Percentiles rank a stretch among this genome's conserved stretches.
phyloP scores from a whole-genome alignment of 225 moss, liverwort and hornwort species.

The Bryum argenteum region DNA sequence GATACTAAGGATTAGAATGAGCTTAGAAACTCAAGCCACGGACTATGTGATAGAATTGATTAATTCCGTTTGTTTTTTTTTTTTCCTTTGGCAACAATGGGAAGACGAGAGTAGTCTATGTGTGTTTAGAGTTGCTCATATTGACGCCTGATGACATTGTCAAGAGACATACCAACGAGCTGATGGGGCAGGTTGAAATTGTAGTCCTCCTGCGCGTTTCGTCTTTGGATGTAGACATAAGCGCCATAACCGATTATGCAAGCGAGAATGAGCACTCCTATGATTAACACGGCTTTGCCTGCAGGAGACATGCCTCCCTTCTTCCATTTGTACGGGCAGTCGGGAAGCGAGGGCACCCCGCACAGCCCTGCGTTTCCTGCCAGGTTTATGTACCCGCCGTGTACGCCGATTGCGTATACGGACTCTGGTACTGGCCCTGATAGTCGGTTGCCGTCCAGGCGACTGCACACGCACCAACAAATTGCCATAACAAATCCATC shows the following conservation, averaged over 20 bases:
- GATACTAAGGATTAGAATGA: constrained; percentile 3
- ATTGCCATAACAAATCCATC: too few species aligned
- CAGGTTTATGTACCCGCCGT: constrained; percentile 90
- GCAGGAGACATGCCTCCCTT: constrained; percentile 68
- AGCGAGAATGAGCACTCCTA: constrained; percentile 59
- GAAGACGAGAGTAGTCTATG: too few species aligned
- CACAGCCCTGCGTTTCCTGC: constrained; percentile 78
- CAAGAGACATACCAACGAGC: constrained; percentile 81
- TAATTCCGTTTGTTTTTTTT: constrained; percentile 10
- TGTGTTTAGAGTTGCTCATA: constrained; percentile 34
- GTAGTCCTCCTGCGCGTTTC: constrained; percentile 77
- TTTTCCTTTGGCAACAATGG: too few species aligned
- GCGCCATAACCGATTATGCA: constrained; percentile 37
- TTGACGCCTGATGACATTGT: constrained; percentile 45
- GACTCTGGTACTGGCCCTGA: constrained; percentile 86
- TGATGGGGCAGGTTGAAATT: constrained; percentile 96
- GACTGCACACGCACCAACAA: constrained; percentile 40
- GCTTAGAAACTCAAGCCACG: constrained; percentile 10
- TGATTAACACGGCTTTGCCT: constrained; percentile 59
- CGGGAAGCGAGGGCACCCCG: constrained; percentile 84
- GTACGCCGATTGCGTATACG: constrained; percentile 83
- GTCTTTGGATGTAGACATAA: constrained; percentile 57
- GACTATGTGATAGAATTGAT: neutral
- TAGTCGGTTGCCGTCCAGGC: constrained; percentile 75
- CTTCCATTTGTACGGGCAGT: constrained; percentile 76